phyloP scores from a whole-genome alignment of 345 rosid species.

The Bruguiera sexangula region DNA sequence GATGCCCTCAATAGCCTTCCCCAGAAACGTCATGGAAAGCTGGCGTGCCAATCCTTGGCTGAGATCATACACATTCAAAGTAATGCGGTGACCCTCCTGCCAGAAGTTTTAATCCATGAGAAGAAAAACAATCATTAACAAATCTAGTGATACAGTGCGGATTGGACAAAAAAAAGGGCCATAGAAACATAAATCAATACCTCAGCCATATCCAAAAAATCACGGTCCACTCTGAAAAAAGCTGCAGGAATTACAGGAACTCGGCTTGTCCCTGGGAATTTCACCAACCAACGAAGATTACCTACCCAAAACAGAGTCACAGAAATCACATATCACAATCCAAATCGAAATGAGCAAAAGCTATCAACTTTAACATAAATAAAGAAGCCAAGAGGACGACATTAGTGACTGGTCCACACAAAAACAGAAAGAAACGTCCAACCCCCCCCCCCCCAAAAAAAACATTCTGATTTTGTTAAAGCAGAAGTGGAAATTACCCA shows the following conservation, averaged over 20 bases:
- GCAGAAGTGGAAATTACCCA: no score
- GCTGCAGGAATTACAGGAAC: neutral
- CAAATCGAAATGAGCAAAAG: neutral
- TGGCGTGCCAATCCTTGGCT: slow-evolving; percentile 95
- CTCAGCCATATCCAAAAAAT: slow-evolving; percentile 50
- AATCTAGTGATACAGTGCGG: no score
- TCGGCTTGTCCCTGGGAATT: neutral
- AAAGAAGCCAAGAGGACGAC: no score
- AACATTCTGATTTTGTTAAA: no score
- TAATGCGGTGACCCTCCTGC: slow-evolving; percentile 75
- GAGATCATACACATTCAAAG: slow-evolving; percentile 78
- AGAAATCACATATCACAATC: neutral
- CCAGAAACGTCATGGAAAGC: slow-evolving; percentile 71
- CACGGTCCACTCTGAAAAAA: neutral
- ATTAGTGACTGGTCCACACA: no score
- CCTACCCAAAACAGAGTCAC: slow-evolving; percentile 10
- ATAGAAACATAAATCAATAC: slow-evolving; percentile 19
- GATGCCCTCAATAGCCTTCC: slow-evolving; percentile 84
- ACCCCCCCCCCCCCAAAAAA: no score
- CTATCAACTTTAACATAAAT: no score
- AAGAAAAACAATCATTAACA: no score
- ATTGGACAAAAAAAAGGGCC: neutral
- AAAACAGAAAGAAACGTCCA: no score
- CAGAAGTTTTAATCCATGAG: slow-evolving; percentile 8
- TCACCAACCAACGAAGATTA: slow-evolving; percentile 12